Percentiles rank a stretch among this genome's conserved stretches.
These are phyloP conservation scores for Phyllosticta citribraziliensis DNA, from an alignment of 2,329 filamentous ascomycete species.

Conservation along the genomic window DNA sequence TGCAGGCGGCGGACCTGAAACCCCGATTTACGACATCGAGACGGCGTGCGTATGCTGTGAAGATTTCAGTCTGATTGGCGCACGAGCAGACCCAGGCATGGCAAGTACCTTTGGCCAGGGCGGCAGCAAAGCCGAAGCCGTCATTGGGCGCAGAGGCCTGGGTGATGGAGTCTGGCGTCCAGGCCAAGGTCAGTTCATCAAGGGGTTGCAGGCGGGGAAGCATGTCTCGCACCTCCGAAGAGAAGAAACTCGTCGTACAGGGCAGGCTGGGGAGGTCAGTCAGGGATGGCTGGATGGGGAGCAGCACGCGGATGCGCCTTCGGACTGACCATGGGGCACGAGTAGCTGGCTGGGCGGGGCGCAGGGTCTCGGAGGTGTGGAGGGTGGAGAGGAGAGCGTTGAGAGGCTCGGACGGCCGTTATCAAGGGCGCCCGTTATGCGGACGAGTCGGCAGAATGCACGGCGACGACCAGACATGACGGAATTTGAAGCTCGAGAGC, in stretches of 20 bases:
- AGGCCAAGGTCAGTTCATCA: background rate
- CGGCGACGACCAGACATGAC: background rate
- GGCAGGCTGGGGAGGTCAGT: conserved; percentile 3
- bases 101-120: conserved; percentile 56
- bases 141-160: conserved; percentile 53
- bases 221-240: conserved; percentile 52
- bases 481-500: background rate
- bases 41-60: conserved; percentile 59
- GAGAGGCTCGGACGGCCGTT: background rate
- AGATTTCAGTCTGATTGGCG: conserved; percentile 1
- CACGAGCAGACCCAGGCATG: background rate
- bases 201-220: background rate
- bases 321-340: conserved; percentile 2
- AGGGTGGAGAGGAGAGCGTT: background rate
- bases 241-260: conserved; percentile 49
- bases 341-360: background rate
- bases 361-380: background rate
- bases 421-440: background rate
- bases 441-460: too few species aligned
- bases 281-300: background rate
- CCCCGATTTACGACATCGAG: conserved; percentile 85
- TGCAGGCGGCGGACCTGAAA: conserved; percentile 43
- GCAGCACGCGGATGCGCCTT: background rate
- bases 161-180: conserved; percentile 59
- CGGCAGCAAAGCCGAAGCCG: conserved; percentile 66